phyloP scores from a whole-genome alignment of 768 basidiomycete genomes.

The Lactarius hatsudake region DNA sequence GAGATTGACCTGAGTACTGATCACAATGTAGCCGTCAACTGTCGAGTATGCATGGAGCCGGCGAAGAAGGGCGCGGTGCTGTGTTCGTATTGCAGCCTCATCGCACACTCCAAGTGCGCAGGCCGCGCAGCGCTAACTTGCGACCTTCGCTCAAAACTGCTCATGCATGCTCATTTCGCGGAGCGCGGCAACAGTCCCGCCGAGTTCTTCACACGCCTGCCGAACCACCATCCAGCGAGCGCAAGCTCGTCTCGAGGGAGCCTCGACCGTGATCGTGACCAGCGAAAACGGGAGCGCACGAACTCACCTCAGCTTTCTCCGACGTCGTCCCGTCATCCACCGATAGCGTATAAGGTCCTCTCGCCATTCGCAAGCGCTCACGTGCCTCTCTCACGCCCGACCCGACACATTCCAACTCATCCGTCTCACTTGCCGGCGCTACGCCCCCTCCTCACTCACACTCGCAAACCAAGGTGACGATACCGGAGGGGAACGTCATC shows the following conservation, averaged over 20 bases:
- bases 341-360: constrained; percentile 31
- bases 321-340: constrained; percentile 22
- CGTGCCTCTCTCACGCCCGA: constrained; percentile 20
- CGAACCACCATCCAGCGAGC: constrained; percentile 31
- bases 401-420: constrained; percentile 26
- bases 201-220: constrained; percentile 52
- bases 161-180: constrained; percentile 75
- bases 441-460: neutral
- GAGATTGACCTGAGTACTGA: neutral
- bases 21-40: constrained; percentile 64
- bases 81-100: constrained; percentile 86
- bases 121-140: constrained; percentile 74
- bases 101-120: constrained; percentile 79
- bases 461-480: neutral
- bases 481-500: constrained; percentile 19
- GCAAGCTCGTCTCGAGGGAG: constrained; percentile 25
- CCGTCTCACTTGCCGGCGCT: constrained; percentile 15
- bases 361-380: constrained; percentile 28
- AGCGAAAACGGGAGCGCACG: neutral
- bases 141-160: constrained; percentile 76
- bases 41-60: constrained; percentile 74
- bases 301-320: constrained; percentile 8
- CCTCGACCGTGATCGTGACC: constrained; percentile 14
- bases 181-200: constrained; percentile 57
- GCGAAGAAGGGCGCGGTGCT: constrained; percentile 87